phyloP scores from a whole-genome alignment of 306 rosid genomes.

The Oxytropis ochrocephala region DNA sequence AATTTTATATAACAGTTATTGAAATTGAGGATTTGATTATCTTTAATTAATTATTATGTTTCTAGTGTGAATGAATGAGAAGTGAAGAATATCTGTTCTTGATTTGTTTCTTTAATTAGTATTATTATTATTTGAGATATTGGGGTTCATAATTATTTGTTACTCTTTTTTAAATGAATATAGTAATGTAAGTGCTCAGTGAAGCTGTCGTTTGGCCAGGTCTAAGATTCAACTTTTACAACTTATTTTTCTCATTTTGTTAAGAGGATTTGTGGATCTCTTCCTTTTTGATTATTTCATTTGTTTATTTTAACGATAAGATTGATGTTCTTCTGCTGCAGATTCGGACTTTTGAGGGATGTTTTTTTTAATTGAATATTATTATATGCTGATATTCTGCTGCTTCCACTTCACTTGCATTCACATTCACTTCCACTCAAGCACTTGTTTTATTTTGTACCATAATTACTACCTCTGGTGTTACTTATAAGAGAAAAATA shows the following conservation, averaged over 20 bases:
- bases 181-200: slow-evolving; percentile 44
- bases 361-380: slow-evolving; percentile 29
- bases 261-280: slow-evolving; percentile 21
- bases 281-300: slow-evolving; percentile 19
- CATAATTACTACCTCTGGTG: background rate
- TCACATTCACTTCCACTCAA: slow-evolving; percentile 22
- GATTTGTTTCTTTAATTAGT: slow-evolving; percentile 41
- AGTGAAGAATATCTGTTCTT: slow-evolving; percentile 70
- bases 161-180: slow-evolving; percentile 36
- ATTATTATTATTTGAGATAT: slow-evolving; percentile 32
- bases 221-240: slow-evolving; percentile 34
- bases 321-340: slow-evolving; percentile 17
- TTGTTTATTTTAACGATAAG: slow-evolving; percentile 26
- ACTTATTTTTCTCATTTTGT: slow-evolving; percentile 29
- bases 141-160: slow-evolving; percentile 48
- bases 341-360: slow-evolving; percentile 8
- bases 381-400: slow-evolving; percentile 15
- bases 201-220: slow-evolving; percentile 38
- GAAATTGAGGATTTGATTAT: slow-evolving; percentile 37
- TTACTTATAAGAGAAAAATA: no score
- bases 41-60: slow-evolving; percentile 28
- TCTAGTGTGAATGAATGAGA: slow-evolving; percentile 62
- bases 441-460: slow-evolving; percentile 5
- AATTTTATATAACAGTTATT: slow-evolving; percentile 25
- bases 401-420: slow-evolving; percentile 21